These are phyloP conservation scores for Xylaria multiplex DNA, from an alignment of 2,329 filamentous ascomycete species.

Conservation along the genomic window DNA sequence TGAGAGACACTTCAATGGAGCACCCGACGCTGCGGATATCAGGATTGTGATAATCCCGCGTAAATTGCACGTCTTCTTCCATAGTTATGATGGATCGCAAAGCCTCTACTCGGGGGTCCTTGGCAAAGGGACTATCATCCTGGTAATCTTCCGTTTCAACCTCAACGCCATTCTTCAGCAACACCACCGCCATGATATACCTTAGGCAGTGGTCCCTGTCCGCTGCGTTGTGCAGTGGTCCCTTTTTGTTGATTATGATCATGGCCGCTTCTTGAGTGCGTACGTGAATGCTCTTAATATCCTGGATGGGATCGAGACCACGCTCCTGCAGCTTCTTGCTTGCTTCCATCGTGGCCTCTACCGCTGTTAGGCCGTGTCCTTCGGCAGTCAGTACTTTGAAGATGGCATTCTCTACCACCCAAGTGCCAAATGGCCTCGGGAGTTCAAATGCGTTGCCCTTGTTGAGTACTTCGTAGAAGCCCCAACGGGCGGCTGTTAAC, in stretches of 20 bases:
- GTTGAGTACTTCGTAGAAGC: conserved; percentile 48
- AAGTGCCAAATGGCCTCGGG: conserved; percentile 38
- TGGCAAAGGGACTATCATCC: conserved; percentile 36
- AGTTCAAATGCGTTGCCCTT: conserved; percentile 38
- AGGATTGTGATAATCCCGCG: conserved; percentile 36
- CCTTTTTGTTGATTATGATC: conserved; percentile 41
- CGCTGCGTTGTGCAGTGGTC: conserved; percentile 37
- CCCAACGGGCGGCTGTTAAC: conserved; percentile 49
- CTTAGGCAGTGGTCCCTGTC: conserved; percentile 41
- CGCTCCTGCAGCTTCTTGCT: conserved; percentile 31
- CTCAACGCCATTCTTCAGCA: conserved; percentile 35
- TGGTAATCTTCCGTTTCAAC: conserved; percentile 36
- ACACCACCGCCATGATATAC: conserved; percentile 39
- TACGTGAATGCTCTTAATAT: conserved; percentile 37
- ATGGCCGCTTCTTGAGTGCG: conserved; percentile 34
- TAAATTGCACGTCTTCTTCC: conserved; percentile 36
- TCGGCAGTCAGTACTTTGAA: conserved; percentile 40
- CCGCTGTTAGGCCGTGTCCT: conserved; percentile 36
- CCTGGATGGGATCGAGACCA: conserved; percentile 23
- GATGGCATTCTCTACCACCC: conserved; percentile 44
- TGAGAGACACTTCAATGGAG: conserved; percentile 31
- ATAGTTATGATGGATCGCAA: conserved; percentile 35
- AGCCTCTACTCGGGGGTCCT: conserved; percentile 32
- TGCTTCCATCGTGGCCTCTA: conserved; percentile 33
- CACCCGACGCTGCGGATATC: conserved; percentile 33